Percentiles rank a stretch among this genome's conserved stretches.
Evolutionary conservation across 2,329 filamentous ascomycete species (phyloP).

Genomic region (Metarhizium anisopliae): DNA sequence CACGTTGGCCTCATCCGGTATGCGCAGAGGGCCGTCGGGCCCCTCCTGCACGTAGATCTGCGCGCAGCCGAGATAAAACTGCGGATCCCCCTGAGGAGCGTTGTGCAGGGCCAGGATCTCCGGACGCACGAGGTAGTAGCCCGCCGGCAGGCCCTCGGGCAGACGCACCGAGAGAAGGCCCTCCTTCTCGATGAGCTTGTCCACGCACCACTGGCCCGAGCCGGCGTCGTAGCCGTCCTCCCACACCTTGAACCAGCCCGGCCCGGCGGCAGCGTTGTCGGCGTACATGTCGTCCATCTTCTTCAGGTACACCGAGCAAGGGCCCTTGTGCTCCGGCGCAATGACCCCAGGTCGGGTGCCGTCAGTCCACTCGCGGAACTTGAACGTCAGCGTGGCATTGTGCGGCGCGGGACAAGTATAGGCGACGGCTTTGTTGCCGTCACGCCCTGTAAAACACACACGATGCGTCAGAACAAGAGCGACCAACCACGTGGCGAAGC

Average conservation of each 20-base stretch:
- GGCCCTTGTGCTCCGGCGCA: conserved; percentile 54
- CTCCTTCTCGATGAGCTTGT: conserved; percentile 55
- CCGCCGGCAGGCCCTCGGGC: conserved; percentile 50
- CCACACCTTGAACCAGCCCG: conserved; percentile 74
- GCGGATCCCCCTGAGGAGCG: conserved; percentile 50
- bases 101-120: conserved; percentile 63
- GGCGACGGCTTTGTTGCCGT: conserved; percentile 34
- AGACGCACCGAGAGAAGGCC: conserved; percentile 55
- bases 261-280: conserved; percentile 42
- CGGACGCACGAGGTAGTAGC: conserved; percentile 63
- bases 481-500: background rate
- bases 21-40: conserved; percentile 34
- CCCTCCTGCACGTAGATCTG: conserved; percentile 53
- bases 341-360: conserved; percentile 44
- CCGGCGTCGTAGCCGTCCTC: conserved; percentile 54
- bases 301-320: conserved; percentile 68
- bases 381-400: conserved; percentile 53
- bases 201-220: conserved; percentile 57
- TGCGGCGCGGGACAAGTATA: conserved; percentile 40
- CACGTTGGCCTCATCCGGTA: conserved; percentile 25
- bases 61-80: conserved; percentile 65
- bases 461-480: too few species aligned
- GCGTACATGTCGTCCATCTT: conserved; percentile 47
- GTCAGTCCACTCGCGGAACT: conserved; percentile 55
- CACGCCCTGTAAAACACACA: conserved; percentile 24